These are phyloP conservation scores for Eucalyptus victrix DNA, from an alignment of 345 rosid genomes.

Conservation along the genomic window DNA sequence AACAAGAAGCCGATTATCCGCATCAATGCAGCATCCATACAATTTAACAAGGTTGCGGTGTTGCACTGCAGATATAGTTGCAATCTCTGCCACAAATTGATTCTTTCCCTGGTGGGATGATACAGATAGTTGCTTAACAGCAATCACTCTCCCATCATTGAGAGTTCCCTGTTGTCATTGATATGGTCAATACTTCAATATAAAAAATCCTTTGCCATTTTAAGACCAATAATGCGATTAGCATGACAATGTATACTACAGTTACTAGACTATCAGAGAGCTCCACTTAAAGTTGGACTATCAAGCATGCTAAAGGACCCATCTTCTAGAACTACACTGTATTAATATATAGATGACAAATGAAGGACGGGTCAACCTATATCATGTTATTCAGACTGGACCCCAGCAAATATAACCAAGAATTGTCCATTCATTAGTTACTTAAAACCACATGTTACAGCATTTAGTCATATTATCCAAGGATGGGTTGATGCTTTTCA, in stretches of 20 bases:
- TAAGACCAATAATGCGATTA: neutral
- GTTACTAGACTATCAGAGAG: neutral
- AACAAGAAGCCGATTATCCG: conserved; percentile 42
- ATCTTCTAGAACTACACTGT: neutral
- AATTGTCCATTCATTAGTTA: neutral
- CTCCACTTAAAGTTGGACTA: neutral
- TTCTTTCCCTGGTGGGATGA: conserved; percentile 62
- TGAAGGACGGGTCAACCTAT: neutral
- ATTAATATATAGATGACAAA: neutral
- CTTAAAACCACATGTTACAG: neutral
- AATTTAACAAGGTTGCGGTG: conserved; percentile 68
- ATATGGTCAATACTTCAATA: neutral
- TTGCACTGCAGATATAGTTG: conserved; percentile 48
- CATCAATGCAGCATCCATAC: conserved; percentile 61
- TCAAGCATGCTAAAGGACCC: neutral
- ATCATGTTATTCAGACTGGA: neutral
- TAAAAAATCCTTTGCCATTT: neutral
- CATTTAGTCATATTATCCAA: neutral
- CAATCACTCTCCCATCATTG: conserved; percentile 51
- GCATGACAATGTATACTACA: neutral
- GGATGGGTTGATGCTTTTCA: neutral
- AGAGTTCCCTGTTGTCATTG: conserved; percentile 14
- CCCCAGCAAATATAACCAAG: neutral
- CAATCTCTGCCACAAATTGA: conserved; percentile 66
- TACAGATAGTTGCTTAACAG: conserved; percentile 58